These are phyloP conservation scores for Lasiosphaeria hispida DNA, from an alignment of 495 filamentous ascomycete species.

Conservation along the genomic window DNA sequence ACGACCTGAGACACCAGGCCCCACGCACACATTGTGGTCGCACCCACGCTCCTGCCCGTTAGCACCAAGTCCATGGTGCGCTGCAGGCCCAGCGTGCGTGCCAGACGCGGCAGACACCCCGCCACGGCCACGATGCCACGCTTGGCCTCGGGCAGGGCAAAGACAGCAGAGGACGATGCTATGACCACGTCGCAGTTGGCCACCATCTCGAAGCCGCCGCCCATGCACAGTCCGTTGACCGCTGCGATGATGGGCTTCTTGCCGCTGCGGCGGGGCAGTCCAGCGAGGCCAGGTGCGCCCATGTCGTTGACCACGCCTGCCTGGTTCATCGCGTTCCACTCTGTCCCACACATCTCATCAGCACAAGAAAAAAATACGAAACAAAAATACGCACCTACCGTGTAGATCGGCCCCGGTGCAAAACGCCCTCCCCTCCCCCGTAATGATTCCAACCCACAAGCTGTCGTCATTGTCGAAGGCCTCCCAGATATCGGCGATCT, in stretches of 20 bases:
- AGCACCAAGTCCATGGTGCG: slow-evolving; percentile 70
- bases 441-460: slow-evolving; percentile 51
- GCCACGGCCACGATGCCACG: slow-evolving; percentile 69
- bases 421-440: slow-evolving; percentile 51
- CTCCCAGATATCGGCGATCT: slow-evolving; percentile 44
- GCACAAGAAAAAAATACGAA: neutral
- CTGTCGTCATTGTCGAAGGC: slow-evolving; percentile 48
- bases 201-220: slow-evolving; percentile 72
- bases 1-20: slow-evolving; percentile 71
- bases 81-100: slow-evolving; percentile 62
- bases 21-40: slow-evolving; percentile 60
- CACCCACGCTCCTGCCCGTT: slow-evolving; percentile 57
- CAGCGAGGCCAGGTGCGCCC: slow-evolving; percentile 52
- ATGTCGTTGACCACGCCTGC: slow-evolving; percentile 38
- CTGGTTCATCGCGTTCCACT: slow-evolving; percentile 21
- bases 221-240: slow-evolving; percentile 71
- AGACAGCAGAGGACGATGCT: slow-evolving; percentile 52
- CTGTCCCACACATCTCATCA: neutral
- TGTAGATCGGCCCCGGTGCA: slow-evolving; percentile 61
- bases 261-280: slow-evolving; percentile 51
- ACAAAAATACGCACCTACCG: slow-evolving; percentile 14
- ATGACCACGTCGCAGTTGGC: slow-evolving; percentile 70
- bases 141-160: slow-evolving; percentile 66
- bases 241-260: slow-evolving; percentile 70
- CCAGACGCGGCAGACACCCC: slow-evolving; percentile 64